Percentiles rank a stretch among this genome's conserved stretches.
Evolutionary conservation across 805 yeast species (phyloP).

Genomic region (Yamadazyma insecticola): DNA sequence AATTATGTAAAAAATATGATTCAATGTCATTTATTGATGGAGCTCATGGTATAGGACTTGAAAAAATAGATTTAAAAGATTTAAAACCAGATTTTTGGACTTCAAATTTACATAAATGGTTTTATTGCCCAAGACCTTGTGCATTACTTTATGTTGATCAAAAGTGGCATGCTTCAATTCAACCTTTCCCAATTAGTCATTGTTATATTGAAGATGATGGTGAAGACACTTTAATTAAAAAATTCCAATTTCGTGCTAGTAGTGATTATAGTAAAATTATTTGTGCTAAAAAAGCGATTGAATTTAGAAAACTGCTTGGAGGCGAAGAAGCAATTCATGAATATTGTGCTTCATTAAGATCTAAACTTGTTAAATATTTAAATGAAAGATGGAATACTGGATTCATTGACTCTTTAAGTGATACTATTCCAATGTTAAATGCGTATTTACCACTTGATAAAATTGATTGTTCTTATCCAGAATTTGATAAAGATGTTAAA

Average conservation of each 20-base stretch:
- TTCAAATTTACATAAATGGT: slow-evolving; percentile 71
- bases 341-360: slow-evolving; percentile 39
- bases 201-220: slow-evolving; percentile 29
- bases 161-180: slow-evolving; percentile 45
- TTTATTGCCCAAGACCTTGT: slow-evolving; percentile 51
- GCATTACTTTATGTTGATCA: slow-evolving; percentile 56
- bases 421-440: slow-evolving; percentile 6
- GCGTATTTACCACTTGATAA: slow-evolving; percentile 8
- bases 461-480: background rate
- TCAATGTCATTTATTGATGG: slow-evolving; percentile 63
- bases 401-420: background rate
- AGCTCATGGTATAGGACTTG: slow-evolving; percentile 63
- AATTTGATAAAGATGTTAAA: background rate
- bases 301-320: slow-evolving; percentile 55
- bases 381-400: slow-evolving; percentile 7
- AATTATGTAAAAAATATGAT: slow-evolving; percentile 40
- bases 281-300: slow-evolving; percentile 44
- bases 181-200: slow-evolving; percentile 57
- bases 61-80: slow-evolving; percentile 37
- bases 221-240: slow-evolving; percentile 30
- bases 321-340: slow-evolving; percentile 51
- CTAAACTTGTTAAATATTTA: slow-evolving; percentile 29
- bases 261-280: slow-evolving; percentile 39
- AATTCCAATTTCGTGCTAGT: slow-evolving; percentile 52
- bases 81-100: slow-evolving; percentile 57